Conservation (phyloP, 306 rosid species). For the Pueraria montana region DNA sequence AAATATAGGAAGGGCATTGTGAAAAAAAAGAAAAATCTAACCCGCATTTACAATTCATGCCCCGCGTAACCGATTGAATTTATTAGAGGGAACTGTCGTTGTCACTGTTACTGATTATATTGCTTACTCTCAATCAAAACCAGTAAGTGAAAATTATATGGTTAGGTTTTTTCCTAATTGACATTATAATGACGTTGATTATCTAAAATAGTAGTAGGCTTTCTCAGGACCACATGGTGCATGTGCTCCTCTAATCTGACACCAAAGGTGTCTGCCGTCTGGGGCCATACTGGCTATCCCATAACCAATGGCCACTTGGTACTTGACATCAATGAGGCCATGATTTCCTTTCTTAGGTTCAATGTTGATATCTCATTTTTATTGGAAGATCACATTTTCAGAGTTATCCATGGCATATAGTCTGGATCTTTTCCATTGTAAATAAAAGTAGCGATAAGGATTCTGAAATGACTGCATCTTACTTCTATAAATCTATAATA, state of each 20-base stretch:
- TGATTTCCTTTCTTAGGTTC: constrained; percentile 42
- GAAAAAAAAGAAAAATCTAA: background rate
- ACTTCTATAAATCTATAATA: background rate
- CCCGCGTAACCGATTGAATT: background rate
- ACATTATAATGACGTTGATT: constrained; percentile 32
- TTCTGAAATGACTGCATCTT: constrained; percentile 8
- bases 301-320: constrained; percentile 39
- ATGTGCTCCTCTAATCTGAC: constrained; percentile 53
- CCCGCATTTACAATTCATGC: background rate
- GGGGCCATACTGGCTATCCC: constrained; percentile 42
- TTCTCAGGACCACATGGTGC: constrained; percentile 52
- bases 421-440: constrained; percentile 9
- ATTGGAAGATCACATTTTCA: constrained; percentile 34
- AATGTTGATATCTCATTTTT: constrained; percentile 41
- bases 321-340: constrained; percentile 42
- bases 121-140: background rate
- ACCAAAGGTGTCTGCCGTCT: constrained; percentile 43
- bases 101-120: background rate
- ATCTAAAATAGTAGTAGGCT: constrained; percentile 16
- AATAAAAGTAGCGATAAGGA: background rate
- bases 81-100: constrained; percentile 1
- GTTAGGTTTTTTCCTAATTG: background rate
- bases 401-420: constrained; percentile 34
- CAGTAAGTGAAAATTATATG: background rate
- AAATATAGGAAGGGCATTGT: background rate